Evolutionary conservation across 2,329 filamentous ascomycete genomes (phyloP), one percentile per base, ranked within the genome.

Genomic region (Cryphonectria radicalis): DNA sequence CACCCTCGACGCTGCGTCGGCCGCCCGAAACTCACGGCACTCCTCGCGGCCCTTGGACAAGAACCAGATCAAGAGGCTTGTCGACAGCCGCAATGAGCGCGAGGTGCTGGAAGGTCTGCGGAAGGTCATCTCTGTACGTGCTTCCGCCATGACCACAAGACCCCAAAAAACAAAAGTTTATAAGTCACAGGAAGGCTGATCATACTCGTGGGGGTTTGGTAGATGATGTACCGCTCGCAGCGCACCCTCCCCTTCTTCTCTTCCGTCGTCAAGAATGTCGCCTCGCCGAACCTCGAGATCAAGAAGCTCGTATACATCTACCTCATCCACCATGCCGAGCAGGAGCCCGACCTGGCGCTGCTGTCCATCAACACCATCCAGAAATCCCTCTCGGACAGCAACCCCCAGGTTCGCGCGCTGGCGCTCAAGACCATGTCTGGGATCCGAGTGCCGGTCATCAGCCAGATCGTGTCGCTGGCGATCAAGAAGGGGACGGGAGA

Each of bases 221-320:
- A 97, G 94, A 95, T 98, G 92, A 97, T 97, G 90, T 98, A 98
- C 83, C 90, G 91, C 76, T 90, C 93, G 76, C 93, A 97, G 80
- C 92, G 93, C 76, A 97, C 94, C 71, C 87, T 97, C 2, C 91
- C 93, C 32, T 97, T 95, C 86, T 99, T 99, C 86, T 97, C 95
- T n/a, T 93, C 94, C 35, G 93, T 99, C 69, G 94, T 99, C 80
- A 99, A 99, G 84, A 99, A 98, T 77, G 94, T 98, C 72, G 95
- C 95, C 40, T 97, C 93, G 53, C 92, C 95, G 19, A 97, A 94
- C 77, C 88, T 98, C 77, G 94, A 97, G 78, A 95, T 98, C 81
- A 97, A 98, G 83, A 98, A 98, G 82, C 90, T 99, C 70, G 96
- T 99, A 74, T 99, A 99, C 85, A 97, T 98, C 80, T 99, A 98